Base-by-base conservation (phyloP, 441 rosid genomes). In the Corymbia citriodora region DNA sequence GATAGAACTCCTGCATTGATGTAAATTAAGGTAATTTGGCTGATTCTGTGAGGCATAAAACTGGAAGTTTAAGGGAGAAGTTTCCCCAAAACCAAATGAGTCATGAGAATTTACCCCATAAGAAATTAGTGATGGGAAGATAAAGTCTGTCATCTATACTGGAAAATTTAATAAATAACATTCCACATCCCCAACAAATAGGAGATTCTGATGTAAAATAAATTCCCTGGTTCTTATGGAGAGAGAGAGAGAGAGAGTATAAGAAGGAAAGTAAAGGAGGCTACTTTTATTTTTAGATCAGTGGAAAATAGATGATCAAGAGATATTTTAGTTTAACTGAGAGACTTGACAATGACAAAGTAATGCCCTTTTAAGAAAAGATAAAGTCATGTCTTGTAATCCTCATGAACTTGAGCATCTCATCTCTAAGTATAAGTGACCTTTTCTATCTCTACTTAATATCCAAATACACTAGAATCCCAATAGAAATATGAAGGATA, bases 1-100 rank as follows among this genome's bases (percentile, higher is more conserved):
- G 97, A 92, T 95, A 94, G 93, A 97, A 98, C 93, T 98, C 99
- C 99, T 98, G 98, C 98, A 95, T 45, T 12, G n/a, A 79, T 21
- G 52, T 79, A 79, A 79, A 79, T 79, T 79, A 45, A 79, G 92
- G 94, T 95, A 74, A 91, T 72, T 90, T 85, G 90, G n/a, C 85
- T 18, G 45, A 23, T 45, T 79, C 85, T 13, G 8, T 45, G 27
- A 12, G 52, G 52, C 3, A 79, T 40, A 79, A n/a, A 79, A 79
- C 52, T 23, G 50, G 15, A 79, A 79, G 52, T 79, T 79, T 45
- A 12, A 23, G 52, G 52, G 52, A 79, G 52, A 79, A 79, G 85
- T 79, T 45, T 45, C 85, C 18, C 23, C 85, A 23, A 79, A 40
- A 40, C n/a, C 59, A 79, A 55, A 79, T 74, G 29, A 81, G 31